Evolutionary conservation across 202 grass and related monocot genomes (phyloP), one percentile per base, ranked within the genome.

Genomic region (Eragrostis tef): DNA sequence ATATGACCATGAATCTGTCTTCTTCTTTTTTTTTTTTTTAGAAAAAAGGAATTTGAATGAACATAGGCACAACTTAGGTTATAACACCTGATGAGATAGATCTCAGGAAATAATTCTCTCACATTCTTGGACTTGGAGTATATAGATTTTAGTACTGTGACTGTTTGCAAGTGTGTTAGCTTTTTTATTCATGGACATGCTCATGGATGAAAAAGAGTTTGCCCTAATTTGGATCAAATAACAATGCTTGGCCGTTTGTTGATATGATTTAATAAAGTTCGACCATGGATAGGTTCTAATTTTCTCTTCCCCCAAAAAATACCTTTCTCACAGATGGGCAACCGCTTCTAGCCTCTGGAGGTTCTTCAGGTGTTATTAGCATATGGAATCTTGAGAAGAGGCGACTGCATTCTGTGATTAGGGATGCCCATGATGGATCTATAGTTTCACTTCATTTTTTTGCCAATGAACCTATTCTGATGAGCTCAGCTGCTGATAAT

Each of bases 341-440:
- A 51, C 92, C 92, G 31, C 88, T 95, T 88, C 80, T 98, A 13
- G 96, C 96, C 20, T 98, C 92, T 80, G 96, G 96, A 57, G 90
- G 89, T 85, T 98, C 96, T 29, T 95, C 96, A 51, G 96, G 96
- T 25, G 87, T 98, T 75, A 98, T 98, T 84, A 93, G 88, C 71
- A 95, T 95, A 88, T 98, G 95, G 95, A 98, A 98, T 87, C 90
- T 98, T 64, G 92, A 95, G 59, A 98, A 98, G 74, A 91, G 61
- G 61, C 88, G 92, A 43, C 80, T 95, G 58, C 95, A 98, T 79
- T 93, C 92, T 83, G 88, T 98, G 19, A 93, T 98, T 79, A 89
- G 92, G 82, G 95, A 98, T 70, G 95, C 92, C 47, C 95, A 98
- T 62, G 95, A 98, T 93, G 86, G 77, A 61, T 84, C 92, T 74